Evolutionary conservation across 2,329 filamentous ascomycete species (phyloP).

Genomic region (Aspergillus uvarum): DNA sequence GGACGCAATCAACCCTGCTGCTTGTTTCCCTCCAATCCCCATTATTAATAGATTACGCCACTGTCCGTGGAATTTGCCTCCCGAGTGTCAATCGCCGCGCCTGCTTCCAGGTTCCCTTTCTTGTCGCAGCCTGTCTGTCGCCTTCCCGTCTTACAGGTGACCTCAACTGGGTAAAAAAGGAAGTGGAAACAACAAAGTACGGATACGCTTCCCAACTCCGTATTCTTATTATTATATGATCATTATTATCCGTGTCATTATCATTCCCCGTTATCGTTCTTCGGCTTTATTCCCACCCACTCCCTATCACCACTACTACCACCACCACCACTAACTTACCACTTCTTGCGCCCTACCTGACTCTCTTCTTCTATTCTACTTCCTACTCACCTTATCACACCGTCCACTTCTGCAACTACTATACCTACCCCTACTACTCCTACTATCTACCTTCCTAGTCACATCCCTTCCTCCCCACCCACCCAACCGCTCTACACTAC

Average conservation of each 20-base stretch:
- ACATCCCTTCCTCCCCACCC: background rate
- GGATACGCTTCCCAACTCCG: background rate
- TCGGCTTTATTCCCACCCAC: background rate
- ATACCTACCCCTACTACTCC: background rate
- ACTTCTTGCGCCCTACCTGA: background rate
- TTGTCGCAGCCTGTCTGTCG: background rate
- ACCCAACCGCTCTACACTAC: background rate
- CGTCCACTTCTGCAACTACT: background rate
- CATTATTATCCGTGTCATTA: background rate
- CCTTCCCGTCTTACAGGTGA: constrained; percentile 17
- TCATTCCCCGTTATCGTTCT: constrained; percentile 3
- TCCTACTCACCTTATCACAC: too few species aligned
- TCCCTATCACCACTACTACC: background rate
- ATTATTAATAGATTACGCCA: constrained; percentile 28
- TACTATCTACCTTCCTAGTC: background rate
- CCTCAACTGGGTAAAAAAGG: constrained; percentile 3
- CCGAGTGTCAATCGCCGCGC: background rate
- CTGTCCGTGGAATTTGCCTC: constrained; percentile 12
- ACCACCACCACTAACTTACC: background rate
- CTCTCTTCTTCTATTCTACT: too few species aligned
- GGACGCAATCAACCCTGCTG: constrained; percentile 1
- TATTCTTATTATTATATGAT: constrained; percentile 3
- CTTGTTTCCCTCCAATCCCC: constrained; percentile 4
- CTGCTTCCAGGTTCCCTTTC: constrained; percentile 15
- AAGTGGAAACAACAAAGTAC: background rate